Evolutionary conservation across 2,329 filamentous ascomycete species (phyloP).

Genomic region (Ophiocordyceps camponoti-leonardi): DNA sequence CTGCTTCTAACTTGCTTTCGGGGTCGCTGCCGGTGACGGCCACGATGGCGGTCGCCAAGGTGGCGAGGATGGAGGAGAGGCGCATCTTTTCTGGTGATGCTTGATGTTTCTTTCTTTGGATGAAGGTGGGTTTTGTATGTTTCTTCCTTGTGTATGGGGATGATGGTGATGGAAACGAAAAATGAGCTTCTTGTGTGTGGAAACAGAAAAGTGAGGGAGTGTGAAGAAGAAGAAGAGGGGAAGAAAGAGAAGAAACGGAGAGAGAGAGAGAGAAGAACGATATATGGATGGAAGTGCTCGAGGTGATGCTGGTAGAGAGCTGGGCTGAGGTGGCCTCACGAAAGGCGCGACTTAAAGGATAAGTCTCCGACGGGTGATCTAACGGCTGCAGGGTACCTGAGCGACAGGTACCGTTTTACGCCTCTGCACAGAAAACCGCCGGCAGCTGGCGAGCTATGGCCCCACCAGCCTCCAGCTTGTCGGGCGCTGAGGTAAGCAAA

Average conservation of each 20-base stretch:
- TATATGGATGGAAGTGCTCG: neutral
- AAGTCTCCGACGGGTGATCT: neutral
- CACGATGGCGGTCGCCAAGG: constrained; percentile 45
- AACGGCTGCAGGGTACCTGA: neutral
- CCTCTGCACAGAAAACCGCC: neutral
- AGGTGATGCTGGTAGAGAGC: neutral
- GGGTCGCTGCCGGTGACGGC: constrained; percentile 28
- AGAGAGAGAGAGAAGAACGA: neutral
- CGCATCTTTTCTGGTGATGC: constrained; percentile 36
- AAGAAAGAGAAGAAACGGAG: too few species aligned
- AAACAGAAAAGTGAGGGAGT: neutral
- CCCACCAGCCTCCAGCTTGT: neutral
- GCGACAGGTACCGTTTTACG: neutral
- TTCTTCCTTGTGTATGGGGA: neutral
- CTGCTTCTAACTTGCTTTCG: constrained; percentile 40
- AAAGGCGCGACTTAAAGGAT: neutral
- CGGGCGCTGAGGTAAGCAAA: neutral
- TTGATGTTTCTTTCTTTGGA: neutral
- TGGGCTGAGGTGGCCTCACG: neutral
- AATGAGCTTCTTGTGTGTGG: too few species aligned
- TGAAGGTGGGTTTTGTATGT: neutral
- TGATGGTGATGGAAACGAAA: neutral
- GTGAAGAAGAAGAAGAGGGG: neutral
- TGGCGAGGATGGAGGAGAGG: constrained; percentile 39
- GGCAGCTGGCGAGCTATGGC: neutral